Evolutionary conservation across 176 grass and related monocot species (phyloP).

Genomic region (Zea luxurians): DNA sequence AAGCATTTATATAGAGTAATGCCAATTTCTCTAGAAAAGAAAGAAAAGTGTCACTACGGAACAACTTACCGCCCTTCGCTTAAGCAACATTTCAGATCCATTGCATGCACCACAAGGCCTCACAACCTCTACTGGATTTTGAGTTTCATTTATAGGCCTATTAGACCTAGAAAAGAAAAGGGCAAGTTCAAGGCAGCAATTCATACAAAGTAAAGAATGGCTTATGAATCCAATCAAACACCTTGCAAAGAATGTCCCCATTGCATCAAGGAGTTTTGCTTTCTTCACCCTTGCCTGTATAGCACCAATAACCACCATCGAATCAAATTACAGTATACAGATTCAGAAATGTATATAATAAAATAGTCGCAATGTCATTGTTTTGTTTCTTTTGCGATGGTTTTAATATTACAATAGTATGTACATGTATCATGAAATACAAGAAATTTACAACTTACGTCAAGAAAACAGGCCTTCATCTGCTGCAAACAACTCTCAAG

Average conservation of each 20-base stretch:
- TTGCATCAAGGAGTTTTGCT: slow-evolving; percentile 85
- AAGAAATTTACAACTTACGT: slow-evolving; percentile 63
- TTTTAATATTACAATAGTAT: slow-evolving; percentile 3
- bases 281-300: slow-evolving; percentile 76
- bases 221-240: slow-evolving; percentile 42
- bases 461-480: slow-evolving; percentile 94
- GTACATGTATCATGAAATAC: slow-evolving; percentile 6
- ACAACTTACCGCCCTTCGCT: slow-evolving; percentile 54
- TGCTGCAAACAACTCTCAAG: slow-evolving; percentile 89
- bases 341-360: slow-evolving; percentile 6
- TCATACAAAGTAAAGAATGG: slow-evolving; percentile 31
- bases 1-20: slow-evolving; percentile 15
- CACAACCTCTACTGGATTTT: slow-evolving; percentile 58
- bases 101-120: slow-evolving; percentile 69
- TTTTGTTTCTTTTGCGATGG: not conserved
- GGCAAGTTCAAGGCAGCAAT: slow-evolving; percentile 25
- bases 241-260: slow-evolving; percentile 91
- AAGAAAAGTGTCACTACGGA: slow-evolving; percentile 20
- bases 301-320: slow-evolving; percentile 24
- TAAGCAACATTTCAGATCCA: slow-evolving; percentile 84
- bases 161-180: slow-evolving; percentile 58
- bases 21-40: not conserved
- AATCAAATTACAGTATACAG: slow-evolving; percentile 15
- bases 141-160: slow-evolving; percentile 57
- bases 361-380: not conserved